These are phyloP conservation scores for Saitozyma podzolica DNA, from an alignment of 768 basidiomycete genomes.

Conservation along the genomic window DNA sequence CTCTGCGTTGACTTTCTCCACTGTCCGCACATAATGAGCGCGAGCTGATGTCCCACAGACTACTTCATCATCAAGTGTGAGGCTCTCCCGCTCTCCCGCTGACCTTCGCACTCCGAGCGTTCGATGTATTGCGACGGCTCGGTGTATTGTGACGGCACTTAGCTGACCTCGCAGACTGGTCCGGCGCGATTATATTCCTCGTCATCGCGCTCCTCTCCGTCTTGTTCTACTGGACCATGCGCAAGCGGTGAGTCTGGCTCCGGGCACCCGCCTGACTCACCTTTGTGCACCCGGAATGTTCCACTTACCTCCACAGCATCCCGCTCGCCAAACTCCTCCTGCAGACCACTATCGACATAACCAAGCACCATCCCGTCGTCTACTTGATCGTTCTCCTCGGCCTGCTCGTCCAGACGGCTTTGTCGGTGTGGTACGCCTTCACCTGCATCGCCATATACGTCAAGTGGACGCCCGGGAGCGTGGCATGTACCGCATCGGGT, in stretches of 20 bases:
- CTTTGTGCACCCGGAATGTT: neutral
- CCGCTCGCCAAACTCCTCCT: slow-evolving; percentile 75
- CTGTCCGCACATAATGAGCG: neutral
- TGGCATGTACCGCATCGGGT: slow-evolving; percentile 57
- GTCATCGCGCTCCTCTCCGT: slow-evolving; percentile 74
- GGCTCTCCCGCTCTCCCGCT: slow-evolving; percentile 5
- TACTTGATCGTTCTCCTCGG: slow-evolving; percentile 74
- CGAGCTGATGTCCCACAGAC: slow-evolving; percentile 20
- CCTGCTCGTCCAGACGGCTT: slow-evolving; percentile 68
- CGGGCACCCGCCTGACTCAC: neutral
- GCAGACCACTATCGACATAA: slow-evolving; percentile 79
- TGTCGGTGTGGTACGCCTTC: slow-evolving; percentile 79
- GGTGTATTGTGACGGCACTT: neutral
- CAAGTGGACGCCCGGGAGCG: slow-evolving; percentile 76
- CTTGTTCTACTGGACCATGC: slow-evolving; percentile 64
- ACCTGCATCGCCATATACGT: slow-evolving; percentile 70
- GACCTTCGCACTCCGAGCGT: neutral
- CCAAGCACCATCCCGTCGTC: slow-evolving; percentile 77
- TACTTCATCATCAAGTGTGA: slow-evolving; percentile 47
- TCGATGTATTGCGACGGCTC: too few species aligned
- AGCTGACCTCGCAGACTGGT: slow-evolving; percentile 53
- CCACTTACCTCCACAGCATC: slow-evolving; percentile 57
- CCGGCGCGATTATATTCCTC: slow-evolving; percentile 81
- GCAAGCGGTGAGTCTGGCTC: slow-evolving; percentile 50
- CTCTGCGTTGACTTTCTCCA: slow-evolving; percentile 60